Percentiles rank a stretch among this genome's conserved stretches.
Conservation (phyloP, 2,329 filamentous ascomycete genomes). For the Ophiocordyceps robertsii region DNA sequence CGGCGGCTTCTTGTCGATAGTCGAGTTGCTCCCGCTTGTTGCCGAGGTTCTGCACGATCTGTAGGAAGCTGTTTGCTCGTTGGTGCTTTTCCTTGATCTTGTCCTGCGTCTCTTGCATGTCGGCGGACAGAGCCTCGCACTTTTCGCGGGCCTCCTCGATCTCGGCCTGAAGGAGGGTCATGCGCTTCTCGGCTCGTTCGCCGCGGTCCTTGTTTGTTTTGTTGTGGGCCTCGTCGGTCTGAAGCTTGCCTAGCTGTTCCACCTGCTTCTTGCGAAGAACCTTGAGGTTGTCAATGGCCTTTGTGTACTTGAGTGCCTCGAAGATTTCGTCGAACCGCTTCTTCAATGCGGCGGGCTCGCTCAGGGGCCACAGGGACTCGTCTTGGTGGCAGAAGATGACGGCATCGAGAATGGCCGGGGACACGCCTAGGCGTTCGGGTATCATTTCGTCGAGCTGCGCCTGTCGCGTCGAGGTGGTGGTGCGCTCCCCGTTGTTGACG, state of each 20-base stretch:
- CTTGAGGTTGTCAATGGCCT: slow-evolving; percentile 93
- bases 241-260: slow-evolving; percentile 58
- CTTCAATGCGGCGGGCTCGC: slow-evolving; percentile 72
- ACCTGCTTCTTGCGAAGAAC: slow-evolving; percentile 70
- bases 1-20: slow-evolving; percentile 56
- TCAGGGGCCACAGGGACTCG: slow-evolving; percentile 93
- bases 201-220: slow-evolving; percentile 78
- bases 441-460: slow-evolving; percentile 74
- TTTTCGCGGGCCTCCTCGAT: slow-evolving; percentile 49
- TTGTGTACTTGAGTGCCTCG: slow-evolving; percentile 91
- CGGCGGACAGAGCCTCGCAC: slow-evolving; percentile 40
- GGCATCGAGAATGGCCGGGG: slow-evolving; percentile 75
- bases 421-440: slow-evolving; percentile 77
- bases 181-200: slow-evolving; percentile 54
- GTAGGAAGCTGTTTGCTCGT: slow-evolving; percentile 59
- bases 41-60: slow-evolving; percentile 60
- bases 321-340: slow-evolving; percentile 97
- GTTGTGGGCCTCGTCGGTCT: slow-evolving; percentile 61
- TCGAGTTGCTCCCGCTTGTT: slow-evolving; percentile 64
- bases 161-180: slow-evolving; percentile 49
- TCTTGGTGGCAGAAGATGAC: slow-evolving; percentile 99
- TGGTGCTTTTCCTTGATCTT: slow-evolving; percentile 54
- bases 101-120: slow-evolving; percentile 46
- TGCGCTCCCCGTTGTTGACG: slow-evolving; percentile 66
- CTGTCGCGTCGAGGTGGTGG: slow-evolving; percentile 64